Percentiles rank a stretch among this genome's conserved stretches.
phyloP scores from a whole-genome alignment of 768 basidiomycete species.

The Hortiboletus campestris region DNA sequence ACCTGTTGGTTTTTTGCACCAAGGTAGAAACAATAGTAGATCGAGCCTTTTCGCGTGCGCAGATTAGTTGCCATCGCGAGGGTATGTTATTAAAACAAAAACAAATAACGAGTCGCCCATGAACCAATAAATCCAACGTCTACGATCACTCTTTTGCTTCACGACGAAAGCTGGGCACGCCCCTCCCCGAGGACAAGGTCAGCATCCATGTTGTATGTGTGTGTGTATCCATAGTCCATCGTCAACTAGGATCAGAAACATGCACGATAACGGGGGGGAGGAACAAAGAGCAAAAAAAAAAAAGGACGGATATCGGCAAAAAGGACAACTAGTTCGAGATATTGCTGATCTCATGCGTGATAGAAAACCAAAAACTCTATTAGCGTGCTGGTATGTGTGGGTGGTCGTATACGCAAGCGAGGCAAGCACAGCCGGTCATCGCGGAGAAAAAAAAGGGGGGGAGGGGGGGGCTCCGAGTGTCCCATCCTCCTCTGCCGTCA shows the following conservation, averaged over 20 bases:
- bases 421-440: background rate
- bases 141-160: slow-evolving; percentile 9
- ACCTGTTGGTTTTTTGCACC: too few species aligned
- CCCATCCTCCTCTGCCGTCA: background rate
- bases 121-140: slow-evolving; percentile 6
- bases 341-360: slow-evolving; percentile 8
- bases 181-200: slow-evolving; percentile 10
- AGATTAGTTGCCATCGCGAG: background rate
- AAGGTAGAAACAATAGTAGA: too few species aligned
- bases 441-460: background rate
- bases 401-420: slow-evolving; percentile 5
- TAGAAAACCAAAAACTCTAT: slow-evolving; percentile 11
- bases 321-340: background rate
- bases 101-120: slow-evolving; percentile 9
- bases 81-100: slow-evolving; percentile 18
- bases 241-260: slow-evolving; percentile 11
- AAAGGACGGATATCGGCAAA: background rate
- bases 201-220: slow-evolving; percentile 13
- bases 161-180: background rate
- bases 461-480: background rate
- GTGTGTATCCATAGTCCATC: slow-evolving; percentile 26
- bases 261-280: background rate
- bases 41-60: too few species aligned
- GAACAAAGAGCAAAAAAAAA: background rate
- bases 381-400: slow-evolving; percentile 22